Evolutionary conservation across 306 rosid species (phyloP).

Genomic region (Benincasa hispida): DNA sequence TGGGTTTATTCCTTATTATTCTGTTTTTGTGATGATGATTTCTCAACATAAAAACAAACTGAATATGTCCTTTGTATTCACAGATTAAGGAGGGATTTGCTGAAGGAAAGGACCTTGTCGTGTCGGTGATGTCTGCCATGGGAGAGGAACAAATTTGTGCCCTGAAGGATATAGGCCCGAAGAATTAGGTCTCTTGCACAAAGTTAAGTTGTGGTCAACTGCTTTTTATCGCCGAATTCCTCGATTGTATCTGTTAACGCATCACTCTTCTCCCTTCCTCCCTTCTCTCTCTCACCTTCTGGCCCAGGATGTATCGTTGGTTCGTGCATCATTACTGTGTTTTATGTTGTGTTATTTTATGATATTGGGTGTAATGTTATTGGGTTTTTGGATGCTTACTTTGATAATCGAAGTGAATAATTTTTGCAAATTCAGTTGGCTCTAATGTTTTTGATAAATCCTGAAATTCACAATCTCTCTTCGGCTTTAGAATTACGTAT

Average conservation of each 20-base stretch:
- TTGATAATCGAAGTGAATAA: conserved; percentile 2
- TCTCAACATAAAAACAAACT: background rate
- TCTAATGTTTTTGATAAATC: background rate
- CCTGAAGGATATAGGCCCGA: conserved; percentile 26
- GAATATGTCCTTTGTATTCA: background rate
- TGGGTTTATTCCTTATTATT: background rate
- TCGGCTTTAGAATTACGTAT: background rate
- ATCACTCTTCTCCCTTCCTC: background rate
- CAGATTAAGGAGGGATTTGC: conserved; percentile 23
- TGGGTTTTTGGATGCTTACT: conserved; percentile 6
- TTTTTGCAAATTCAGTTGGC: background rate
- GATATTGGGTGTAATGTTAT: conserved; percentile 9
- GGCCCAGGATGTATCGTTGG: conserved; percentile 4
- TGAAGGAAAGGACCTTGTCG: conserved; percentile 25
- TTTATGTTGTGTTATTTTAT: conserved; percentile 10
- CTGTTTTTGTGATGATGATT: background rate
- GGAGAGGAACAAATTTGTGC: conserved; percentile 29
- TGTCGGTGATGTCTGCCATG: conserved; percentile 28
- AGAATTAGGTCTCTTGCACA: background rate
- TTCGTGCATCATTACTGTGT: conserved; percentile 7
- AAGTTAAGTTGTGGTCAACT: background rate
- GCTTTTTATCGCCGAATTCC: background rate
- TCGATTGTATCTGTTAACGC: conserved; percentile 1
- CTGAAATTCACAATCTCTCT: background rate
- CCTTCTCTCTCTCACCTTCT: background rate